Percentiles rank a stretch among this genome's conserved stretches.
phyloP scores from a whole-genome alignment of 495 filamentous ascomycete genomes.

The Penicillium argentinense region DNA sequence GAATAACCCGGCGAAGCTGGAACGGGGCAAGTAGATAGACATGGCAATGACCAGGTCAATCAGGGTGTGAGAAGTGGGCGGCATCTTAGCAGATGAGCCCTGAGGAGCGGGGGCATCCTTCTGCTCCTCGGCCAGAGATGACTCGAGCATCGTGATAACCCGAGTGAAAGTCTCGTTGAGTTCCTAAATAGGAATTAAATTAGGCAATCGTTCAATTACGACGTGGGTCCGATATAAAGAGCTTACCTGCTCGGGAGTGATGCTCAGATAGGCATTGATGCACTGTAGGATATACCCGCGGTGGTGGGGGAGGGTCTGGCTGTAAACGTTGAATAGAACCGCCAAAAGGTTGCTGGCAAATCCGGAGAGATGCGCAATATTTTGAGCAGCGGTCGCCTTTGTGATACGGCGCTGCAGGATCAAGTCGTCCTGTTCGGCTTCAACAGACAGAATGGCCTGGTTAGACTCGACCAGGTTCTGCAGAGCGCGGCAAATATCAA shows the following conservation, averaged over 20 bases:
- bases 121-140: conserved; percentile 55
- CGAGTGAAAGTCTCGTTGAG: conserved; percentile 83
- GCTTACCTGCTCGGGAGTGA: conserved; percentile 65
- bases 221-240: neutral
- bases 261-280: conserved; percentile 90
- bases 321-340: conserved; percentile 97
- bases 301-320: conserved; percentile 88
- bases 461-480: conserved; percentile 89
- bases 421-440: conserved; percentile 63
- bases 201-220: neutral
- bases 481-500: conserved; percentile 81
- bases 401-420: conserved; percentile 70
- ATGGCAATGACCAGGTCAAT: conserved; percentile 96
- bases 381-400: conserved; percentile 70
- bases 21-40: conserved; percentile 84
- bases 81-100: conserved; percentile 68
- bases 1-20: conserved; percentile 79
- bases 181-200: conserved; percentile 48
- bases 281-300: conserved; percentile 86
- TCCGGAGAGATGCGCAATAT: conserved; percentile 70
- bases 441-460: conserved; percentile 65
- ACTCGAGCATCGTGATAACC: conserved; percentile 79
- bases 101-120: conserved; percentile 59
- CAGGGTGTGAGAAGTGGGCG: conserved; percentile 89
- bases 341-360: conserved; percentile 88